Base-by-base conservation (phyloP, 805 yeast genomes). In the Candida sonorensis region DNA sequence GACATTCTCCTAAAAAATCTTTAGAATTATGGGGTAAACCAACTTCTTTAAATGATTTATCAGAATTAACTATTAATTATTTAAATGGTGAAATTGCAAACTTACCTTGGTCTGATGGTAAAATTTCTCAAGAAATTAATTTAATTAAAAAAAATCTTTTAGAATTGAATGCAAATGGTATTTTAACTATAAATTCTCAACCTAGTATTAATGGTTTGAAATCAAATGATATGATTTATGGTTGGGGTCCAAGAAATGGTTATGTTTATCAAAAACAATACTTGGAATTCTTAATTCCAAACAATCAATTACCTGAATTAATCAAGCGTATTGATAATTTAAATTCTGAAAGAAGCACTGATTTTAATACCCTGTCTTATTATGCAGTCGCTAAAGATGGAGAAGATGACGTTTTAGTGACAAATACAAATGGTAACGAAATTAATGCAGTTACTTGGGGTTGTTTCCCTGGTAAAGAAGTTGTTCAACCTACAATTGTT, bases 361-460 rank as follows among this genome's bases (percentile, higher is more conserved):
- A 67, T 24, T 61, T 65, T 41, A 66, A 69, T 25, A 64, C 72
- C 27, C 64, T 88, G 45, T 78, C 95, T 4, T 90, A 75, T 60
- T 88, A 86, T 52, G 80, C 88, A 4, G 86, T 84, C 18, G 66
- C 67, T 45, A 72, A 72, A 23, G 26, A 23, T 46, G 50, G 60
- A 19, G 72, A 75, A 2, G 51, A 61, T 21, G 71, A 75, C 3
- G 75, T 74, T 26, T 63, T 87, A 33, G 41, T 54, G 13, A 74
- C 94, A 30, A 88, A 88, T 57, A 76, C 70, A 16, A 77, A 73
- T 27, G 48, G 36, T 18, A 84, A 78, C 23, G 81, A 77, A 40
- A 87, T 94, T 42, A 88, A 85, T 52, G 96, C 97, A 7, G 97
- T 90, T 35, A 90, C 97, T 13, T 90, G 97, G 97, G 97, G 97